These are phyloP conservation scores for Cenchrus fungigraminus DNA, from an alignment of 176 grass and related monocot genomes.

Conservation along the genomic window DNA sequence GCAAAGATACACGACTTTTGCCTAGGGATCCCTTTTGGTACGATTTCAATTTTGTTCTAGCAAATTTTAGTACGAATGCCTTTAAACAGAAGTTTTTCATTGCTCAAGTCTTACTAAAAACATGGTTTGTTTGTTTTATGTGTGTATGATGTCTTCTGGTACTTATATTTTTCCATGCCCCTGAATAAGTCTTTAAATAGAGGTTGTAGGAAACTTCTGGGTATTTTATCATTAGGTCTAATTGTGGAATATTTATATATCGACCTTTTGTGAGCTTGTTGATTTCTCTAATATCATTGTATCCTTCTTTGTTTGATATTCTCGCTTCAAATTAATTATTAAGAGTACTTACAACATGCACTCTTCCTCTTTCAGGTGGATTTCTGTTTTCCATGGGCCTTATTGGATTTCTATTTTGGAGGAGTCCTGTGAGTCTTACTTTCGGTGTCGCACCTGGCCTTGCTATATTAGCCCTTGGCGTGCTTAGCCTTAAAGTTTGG, in stretches of 20 bases:
- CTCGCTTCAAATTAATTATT: background rate
- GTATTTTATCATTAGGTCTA: conserved; percentile 11
- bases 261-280: background rate
- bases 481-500: conserved; percentile 90
- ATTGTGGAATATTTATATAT: conserved; percentile 8
- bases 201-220: background rate
- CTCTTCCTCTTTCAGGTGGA: conserved; percentile 55
- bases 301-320: conserved; percentile 18
- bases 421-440: conserved; percentile 66
- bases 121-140: conserved; percentile 24
- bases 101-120: conserved; percentile 10
- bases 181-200: background rate
- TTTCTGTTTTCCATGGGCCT: conserved; percentile 76
- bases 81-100: conserved; percentile 14
- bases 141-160: conserved; percentile 1
- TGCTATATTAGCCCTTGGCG: conserved; percentile 69
- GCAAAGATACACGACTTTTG: conserved; percentile 97
- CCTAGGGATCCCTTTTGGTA: conserved; percentile 95
- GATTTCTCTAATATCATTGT: conserved; percentile 15
- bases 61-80: background rate
- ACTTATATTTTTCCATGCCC: background rate
- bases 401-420: conserved; percentile 85
- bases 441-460: conserved; percentile 76
- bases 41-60: conserved; percentile 26
- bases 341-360: conserved; percentile 1